Conservation (phyloP, 2,329 filamentous ascomycete species). For the Phaeomoniella chlamydospora region DNA sequence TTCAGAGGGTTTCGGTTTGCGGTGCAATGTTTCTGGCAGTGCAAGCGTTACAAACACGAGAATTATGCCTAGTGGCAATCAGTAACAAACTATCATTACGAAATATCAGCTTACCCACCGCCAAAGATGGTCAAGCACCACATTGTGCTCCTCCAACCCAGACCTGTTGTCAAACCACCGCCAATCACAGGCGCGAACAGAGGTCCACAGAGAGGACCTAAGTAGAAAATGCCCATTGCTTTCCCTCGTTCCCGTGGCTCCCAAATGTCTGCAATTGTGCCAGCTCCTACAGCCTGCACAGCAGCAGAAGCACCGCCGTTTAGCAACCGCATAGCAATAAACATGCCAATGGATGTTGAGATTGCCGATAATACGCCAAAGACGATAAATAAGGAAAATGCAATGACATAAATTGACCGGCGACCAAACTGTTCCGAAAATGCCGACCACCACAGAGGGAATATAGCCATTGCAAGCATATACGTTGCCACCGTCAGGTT, state of each 20-base stretch:
- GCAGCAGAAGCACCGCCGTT: constrained; percentile 64
- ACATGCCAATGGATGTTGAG: constrained; percentile 56
- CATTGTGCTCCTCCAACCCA: constrained; percentile 63
- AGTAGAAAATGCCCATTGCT: constrained; percentile 75
- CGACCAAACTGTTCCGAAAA: constrained; percentile 61
- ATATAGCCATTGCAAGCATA: constrained; percentile 72
- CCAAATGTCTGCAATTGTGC: constrained; percentile 73
- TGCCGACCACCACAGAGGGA: constrained; percentile 75
- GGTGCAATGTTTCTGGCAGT: constrained; percentile 27
- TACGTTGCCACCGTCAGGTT: constrained; percentile 69
- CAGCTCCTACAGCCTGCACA: constrained; percentile 70
- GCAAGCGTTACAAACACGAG: constrained; percentile 25
- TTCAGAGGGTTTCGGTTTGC: constrained; percentile 15
- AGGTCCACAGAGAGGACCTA: constrained; percentile 63
- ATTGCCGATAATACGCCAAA: constrained; percentile 58
- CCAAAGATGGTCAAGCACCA: constrained; percentile 67
- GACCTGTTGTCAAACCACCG: constrained; percentile 51
- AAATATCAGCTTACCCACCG: constrained; percentile 14
- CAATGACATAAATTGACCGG: constrained; percentile 63
- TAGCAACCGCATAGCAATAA: constrained; percentile 61
- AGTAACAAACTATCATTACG: constrained; percentile 3
- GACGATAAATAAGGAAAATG: constrained; percentile 57
- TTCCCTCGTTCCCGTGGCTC: constrained; percentile 54
- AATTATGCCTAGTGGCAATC: constrained; percentile 13
- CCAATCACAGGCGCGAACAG: constrained; percentile 64